A percentile compares a stretch with the other conserved stretches of the same genome.
Evolutionary conservation across 805 yeast species (phyloP).

Genomic region (Sungouiella thailandica): DNA sequence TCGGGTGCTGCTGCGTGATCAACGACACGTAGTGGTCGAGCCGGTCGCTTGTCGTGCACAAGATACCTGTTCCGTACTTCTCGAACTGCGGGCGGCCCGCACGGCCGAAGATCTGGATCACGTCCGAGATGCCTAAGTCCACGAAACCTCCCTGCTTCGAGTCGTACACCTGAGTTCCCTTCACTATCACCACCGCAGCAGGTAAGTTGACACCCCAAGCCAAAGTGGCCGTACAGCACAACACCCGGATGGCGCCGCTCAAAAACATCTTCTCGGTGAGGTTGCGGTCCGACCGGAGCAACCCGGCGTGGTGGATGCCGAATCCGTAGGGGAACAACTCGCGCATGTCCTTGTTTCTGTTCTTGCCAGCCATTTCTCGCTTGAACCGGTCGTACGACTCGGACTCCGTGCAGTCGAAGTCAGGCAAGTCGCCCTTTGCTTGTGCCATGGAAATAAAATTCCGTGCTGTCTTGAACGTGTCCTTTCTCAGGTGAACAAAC

Average conservation of each 20-base stretch:
- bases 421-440: slow-evolving; percentile 47
- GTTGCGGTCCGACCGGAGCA: slow-evolving; percentile 87
- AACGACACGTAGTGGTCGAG: slow-evolving; percentile 86
- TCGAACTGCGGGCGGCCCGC: slow-evolving; percentile 99
- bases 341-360: slow-evolving; percentile 70
- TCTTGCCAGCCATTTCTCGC: slow-evolving; percentile 62
- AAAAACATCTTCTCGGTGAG: slow-evolving; percentile 83
- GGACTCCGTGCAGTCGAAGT: slow-evolving; percentile 54
- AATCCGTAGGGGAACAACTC: slow-evolving; percentile 80
- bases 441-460: slow-evolving; percentile 66
- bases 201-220: slow-evolving; percentile 99
- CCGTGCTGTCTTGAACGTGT: slow-evolving; percentile 79
- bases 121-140: slow-evolving; percentile 93
- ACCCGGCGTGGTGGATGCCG: slow-evolving; percentile 97
- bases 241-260: slow-evolving; percentile 78
- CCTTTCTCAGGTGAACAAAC: slow-evolving; percentile 93
- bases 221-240: slow-evolving; percentile 93
- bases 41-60: slow-evolving; percentile 77
- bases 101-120: slow-evolving; percentile 96
- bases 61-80: slow-evolving; percentile 84
- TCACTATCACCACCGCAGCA: slow-evolving; percentile 93
- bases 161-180: slow-evolving; percentile 95
- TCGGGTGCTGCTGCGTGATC: slow-evolving; percentile 92
- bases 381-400: slow-evolving; percentile 40
- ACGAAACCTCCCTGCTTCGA: slow-evolving; percentile 91